Conservation (phyloP, 1,284 basidiomycete genomes). For the Ganoderma meredithae region DNA sequence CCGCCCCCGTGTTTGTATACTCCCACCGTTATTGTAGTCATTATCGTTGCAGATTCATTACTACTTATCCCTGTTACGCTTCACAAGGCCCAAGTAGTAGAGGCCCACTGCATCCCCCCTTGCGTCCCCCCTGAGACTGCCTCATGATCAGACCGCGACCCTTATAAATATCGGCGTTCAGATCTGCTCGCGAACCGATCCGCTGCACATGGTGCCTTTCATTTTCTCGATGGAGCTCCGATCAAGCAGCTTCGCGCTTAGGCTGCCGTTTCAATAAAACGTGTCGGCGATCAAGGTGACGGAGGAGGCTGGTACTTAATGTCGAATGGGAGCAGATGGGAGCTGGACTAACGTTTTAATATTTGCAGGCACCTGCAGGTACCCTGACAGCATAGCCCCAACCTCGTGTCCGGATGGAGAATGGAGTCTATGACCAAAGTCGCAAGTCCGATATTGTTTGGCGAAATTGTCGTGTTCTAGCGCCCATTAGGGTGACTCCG, state of each 20-base stretch:
- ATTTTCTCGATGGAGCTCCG: background rate
- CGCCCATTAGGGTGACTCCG: no score
- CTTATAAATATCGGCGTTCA: background rate
- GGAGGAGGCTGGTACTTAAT: no score
- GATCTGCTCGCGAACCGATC: background rate
- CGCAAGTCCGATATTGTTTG: background rate
- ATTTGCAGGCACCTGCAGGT: background rate
- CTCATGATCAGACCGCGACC: background rate
- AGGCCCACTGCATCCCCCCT: no score
- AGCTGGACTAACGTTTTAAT: no score
- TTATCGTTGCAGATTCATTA: background rate
- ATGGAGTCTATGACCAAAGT: constrained; percentile 1
- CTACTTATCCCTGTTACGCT: background rate
- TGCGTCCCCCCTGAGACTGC: no score
- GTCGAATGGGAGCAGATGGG: no score
- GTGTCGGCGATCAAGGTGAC: constrained; percentile 2
- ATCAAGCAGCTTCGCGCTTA: background rate
- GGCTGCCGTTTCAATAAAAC: background rate
- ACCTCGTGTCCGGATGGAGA: background rate
- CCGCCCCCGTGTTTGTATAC: constrained; percentile 2
- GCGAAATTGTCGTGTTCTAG: background rate
- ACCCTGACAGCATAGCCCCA: background rate
- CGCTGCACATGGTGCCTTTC: background rate
- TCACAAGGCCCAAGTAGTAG: background rate
- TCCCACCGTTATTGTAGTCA: constrained; percentile 5